Base-by-base conservation (phyloP, 768 basidiomycete genomes). In the Trametes cinnabarina region DNA sequence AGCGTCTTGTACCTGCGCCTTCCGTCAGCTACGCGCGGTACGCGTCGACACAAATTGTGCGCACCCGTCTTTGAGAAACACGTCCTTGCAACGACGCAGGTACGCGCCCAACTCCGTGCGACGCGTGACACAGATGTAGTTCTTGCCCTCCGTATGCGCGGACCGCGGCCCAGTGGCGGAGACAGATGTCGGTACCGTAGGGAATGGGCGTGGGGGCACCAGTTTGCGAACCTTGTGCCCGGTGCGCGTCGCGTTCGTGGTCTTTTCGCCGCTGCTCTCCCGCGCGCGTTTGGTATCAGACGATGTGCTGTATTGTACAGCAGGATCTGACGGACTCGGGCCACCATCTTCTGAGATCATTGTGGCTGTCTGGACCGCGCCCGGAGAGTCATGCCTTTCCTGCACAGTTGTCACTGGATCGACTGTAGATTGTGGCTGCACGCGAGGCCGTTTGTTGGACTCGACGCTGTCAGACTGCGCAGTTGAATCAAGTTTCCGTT, bases 161-260 rank as follows among this genome's bases (percentile, higher is more conserved):
- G 91, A 92, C 32, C 83, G 85, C 23, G 92, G 90, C 1, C 91
- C 91, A 0, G 90, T 90, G 5, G 87, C 88, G 57, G 86, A 86
- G 20, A 85, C 87, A n/a, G 86, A 86, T 1, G 79, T 71, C 28
- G 90, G 81, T 4, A 93, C 87, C 0, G 84, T 84, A 30, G 91
- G 87, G 68, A 84, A 91, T 3, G 91, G 92, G 35, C 89, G 80
- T 8, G 83, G 79, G 11, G 92, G 88, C 3, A 77, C 80, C 39
- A 94, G 82, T 65, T 88, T 92, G 30, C 80, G 81, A 42, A 87
- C 81, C 58, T 69, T 70, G 65, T 66, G 72, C 65, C 43, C 40
- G 6, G 56, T 19, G 10, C 35, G 53, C 10, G 17, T 20, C 15
- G 49, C 37, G 14, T 47, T 6, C 41, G 44, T 26, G 6, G 30